Evolutionary conservation across 2,329 filamentous ascomycete genomes (phyloP).

Genomic region (Microcera coccophila): DNA sequence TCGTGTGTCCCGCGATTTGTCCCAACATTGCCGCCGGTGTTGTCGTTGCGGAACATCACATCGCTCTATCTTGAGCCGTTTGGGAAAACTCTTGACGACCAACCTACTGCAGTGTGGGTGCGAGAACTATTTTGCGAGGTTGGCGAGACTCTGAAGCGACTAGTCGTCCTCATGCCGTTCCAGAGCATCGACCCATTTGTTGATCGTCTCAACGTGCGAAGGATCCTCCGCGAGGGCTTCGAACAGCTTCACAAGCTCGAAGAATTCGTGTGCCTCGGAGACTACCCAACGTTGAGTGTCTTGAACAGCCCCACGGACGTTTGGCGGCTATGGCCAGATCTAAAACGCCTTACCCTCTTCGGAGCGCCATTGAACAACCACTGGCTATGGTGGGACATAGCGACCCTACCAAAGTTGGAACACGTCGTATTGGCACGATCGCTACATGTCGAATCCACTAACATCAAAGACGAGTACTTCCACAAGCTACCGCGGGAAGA

Average conservation of each 20-base stretch:
- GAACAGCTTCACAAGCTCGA: slow-evolving; percentile 40
- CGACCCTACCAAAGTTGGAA: slow-evolving; percentile 34
- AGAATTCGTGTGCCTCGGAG: slow-evolving; percentile 45
- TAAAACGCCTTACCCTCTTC: slow-evolving; percentile 43
- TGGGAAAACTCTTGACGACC: slow-evolving; percentile 34
- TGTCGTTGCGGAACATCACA: slow-evolving; percentile 34
- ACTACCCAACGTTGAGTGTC: slow-evolving; percentile 42
- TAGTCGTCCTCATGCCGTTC: slow-evolving; percentile 48
- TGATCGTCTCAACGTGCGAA: slow-evolving; percentile 39
- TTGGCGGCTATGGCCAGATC: slow-evolving; percentile 42
- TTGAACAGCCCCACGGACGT: slow-evolving; percentile 33
- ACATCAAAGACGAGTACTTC: slow-evolving; percentile 42
- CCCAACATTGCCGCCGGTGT: slow-evolving; percentile 25
- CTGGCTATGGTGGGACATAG: slow-evolving; percentile 39
- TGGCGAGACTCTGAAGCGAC: slow-evolving; percentile 37
- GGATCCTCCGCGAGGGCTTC: slow-evolving; percentile 44
- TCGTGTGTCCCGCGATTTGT: slow-evolving; percentile 32
- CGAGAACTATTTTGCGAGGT: slow-evolving; percentile 42
- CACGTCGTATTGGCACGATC: slow-evolving; percentile 42
- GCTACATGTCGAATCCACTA: slow-evolving; percentile 29
- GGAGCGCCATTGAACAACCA: slow-evolving; percentile 35
- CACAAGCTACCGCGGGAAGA: slow-evolving; percentile 29
- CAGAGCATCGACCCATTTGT: slow-evolving; percentile 40
- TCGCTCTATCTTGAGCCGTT: slow-evolving; percentile 42
- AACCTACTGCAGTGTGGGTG: slow-evolving; percentile 38